Evolutionary conservation across 257 asterid genomes (phyloP), one percentile per base, ranked within the genome.

Genomic region (Nicotiana tomentosiformis): DNA sequence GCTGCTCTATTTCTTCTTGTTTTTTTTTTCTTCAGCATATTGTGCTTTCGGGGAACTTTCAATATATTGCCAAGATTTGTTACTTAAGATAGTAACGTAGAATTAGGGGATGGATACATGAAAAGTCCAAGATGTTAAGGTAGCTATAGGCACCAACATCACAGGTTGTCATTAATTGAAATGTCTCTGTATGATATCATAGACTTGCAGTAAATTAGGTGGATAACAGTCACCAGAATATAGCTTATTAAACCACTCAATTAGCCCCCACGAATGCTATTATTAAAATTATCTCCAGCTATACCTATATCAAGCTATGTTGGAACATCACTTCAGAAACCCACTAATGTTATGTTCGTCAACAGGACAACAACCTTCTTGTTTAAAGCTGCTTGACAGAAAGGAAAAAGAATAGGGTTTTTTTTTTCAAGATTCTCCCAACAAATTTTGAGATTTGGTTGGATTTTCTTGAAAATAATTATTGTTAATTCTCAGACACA

Each of bases 391-490:
- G 14, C 23, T 49, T 46, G 43, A 26, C 80, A 49, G 15, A 74
- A 49, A 51, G 23, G 8, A 49, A 49, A 26, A 2, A 23, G 11
- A 57, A 74, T 26, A 14, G 0, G 2, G 0, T 16, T 66, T 32
- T 46, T 1, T 35, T 23, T 23, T 14, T 7, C 16, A 49, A 51
- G 80, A 51, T 74, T 26, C 80, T 74, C 43, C 64, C 64, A 74
- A 74, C 64, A 49, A 74, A 74, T 49, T 29, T 74, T 74, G 43
- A 74, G 80, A 74, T 74, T 74, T 74, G 8, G 43, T 74, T 51
- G 16, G 46, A 74, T 51, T 49, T 74, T 74, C 4, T 49, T 15
- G 43, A 74, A 8, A 7, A 61, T 26, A 26, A 43, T n/a, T 70
- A 43, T 39, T n/a, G 56, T 69, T 39, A 6, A 61, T 70, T 46